phyloP scores from a whole-genome alignment of 305 asterid species.

The Striga hermonthica region DNA sequence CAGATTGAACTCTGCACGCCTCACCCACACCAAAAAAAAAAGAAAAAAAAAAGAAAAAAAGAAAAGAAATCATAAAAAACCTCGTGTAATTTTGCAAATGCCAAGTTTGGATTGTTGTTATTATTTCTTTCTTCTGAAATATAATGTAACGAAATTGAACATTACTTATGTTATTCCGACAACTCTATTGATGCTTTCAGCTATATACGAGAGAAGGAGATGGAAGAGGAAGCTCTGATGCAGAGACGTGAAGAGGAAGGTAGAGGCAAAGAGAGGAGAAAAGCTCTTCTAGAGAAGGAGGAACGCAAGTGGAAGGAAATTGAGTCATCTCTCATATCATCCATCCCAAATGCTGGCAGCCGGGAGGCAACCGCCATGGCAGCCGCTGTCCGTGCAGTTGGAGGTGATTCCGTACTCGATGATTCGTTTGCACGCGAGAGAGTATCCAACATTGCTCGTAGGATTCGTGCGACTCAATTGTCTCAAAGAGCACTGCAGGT shows the following conservation, averaged over 20 bases:
- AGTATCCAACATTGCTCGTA: constrained; percentile 91
- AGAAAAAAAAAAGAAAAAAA: too few species aligned
- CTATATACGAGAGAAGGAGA: constrained; percentile 97
- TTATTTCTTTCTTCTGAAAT: not conserved
- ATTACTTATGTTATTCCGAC: constrained; percentile 21
- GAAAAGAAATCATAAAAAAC: too few species aligned
- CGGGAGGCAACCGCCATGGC: constrained; percentile 99
- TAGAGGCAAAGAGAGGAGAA: constrained; percentile 96
- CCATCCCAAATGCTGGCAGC: constrained; percentile 97
- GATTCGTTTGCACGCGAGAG: constrained; percentile 98
- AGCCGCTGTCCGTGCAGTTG: constrained; percentile 99
- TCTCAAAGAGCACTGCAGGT: constrained; percentile 97
- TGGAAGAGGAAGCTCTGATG: constrained; percentile 98
- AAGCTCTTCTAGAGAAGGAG: constrained; percentile 94
- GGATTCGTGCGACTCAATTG: constrained; percentile 90
- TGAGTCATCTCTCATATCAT: constrained; percentile 92
- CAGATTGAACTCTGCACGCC: not conserved
- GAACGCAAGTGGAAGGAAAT: constrained; percentile 99
- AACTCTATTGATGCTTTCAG: constrained; percentile 44
- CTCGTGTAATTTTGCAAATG: not conserved
- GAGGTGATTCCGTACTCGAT: constrained; percentile 96
- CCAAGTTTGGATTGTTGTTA: not conserved
- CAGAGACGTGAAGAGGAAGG: constrained; percentile 99
- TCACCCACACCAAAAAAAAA: not conserved
- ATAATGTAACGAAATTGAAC: too few species aligned